Evolutionary conservation across 2,329 filamentous ascomycete genomes (phyloP).

Genomic region (Aspergillus vadensis): DNA sequence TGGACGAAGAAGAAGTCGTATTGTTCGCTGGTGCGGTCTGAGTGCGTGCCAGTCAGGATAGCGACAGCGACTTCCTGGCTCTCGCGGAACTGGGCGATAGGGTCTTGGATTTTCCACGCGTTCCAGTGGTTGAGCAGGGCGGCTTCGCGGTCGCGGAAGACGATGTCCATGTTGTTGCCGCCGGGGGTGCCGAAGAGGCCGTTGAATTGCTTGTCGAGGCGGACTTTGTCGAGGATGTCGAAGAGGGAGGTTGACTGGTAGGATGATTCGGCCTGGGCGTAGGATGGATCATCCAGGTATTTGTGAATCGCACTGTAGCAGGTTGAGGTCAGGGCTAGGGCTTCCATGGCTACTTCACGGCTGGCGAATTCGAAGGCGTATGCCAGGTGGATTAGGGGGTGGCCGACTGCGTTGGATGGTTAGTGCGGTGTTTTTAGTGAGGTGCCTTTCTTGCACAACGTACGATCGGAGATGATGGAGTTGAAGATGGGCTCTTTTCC

Average conservation of each 20-base stretch:
- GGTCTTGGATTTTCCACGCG: conserved; percentile 73
- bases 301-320: conserved; percentile 61
- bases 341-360: conserved; percentile 85
- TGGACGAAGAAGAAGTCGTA: conserved; percentile 87
- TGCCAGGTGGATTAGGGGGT: conserved; percentile 92
- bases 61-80: conserved; percentile 61
- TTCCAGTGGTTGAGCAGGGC: conserved; percentile 88
- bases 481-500: conserved; percentile 75
- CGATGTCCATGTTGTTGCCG: conserved; percentile 62
- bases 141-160: conserved; percentile 70
- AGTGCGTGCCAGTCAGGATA: conserved; percentile 41
- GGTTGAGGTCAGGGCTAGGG: conserved; percentile 68
- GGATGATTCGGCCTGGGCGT: conserved; percentile 63
- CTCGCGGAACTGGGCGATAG: conserved; percentile 72
- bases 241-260: conserved; percentile 64
- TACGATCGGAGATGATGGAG: conserved; percentile 76
- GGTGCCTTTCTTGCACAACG: conserved; percentile 34
- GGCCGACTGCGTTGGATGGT: conserved; percentile 63
- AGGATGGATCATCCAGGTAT: conserved; percentile 70
- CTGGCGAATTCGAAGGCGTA: conserved; percentile 89
- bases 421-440: not conserved
- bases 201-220: conserved; percentile 69
- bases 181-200: conserved; percentile 62
- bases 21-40: conserved; percentile 43
- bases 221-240: conserved; percentile 71